Conservation (phyloP, 345 rosid species). For the sweet orange (Citrus sinensis) region DVS_A1.0 CM039164.1:3965001-3965500, state of each 20-base stretch:
- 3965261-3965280: neutral
- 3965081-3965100: neutral
- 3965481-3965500: constrained; percentile 24
- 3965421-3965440: neutral
- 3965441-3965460: neutral
- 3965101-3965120: neutral
- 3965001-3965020: neutral
- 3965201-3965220: neutral
- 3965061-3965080: constrained; percentile 4
- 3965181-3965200: neutral
- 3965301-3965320: neutral
- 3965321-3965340: too few relatives aligned
- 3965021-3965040: neutral
- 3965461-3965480: neutral
- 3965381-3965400: neutral
- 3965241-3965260: neutral
- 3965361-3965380: too few relatives aligned
- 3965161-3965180: neutral
- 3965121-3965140: neutral
- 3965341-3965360: too few relatives aligned
- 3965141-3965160: neutral
- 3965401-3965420: neutral
- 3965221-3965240: neutral
- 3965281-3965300: too few relatives aligned
- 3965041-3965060: constrained; percentile 5